Evolutionary conservation across 2,329 filamentous ascomycete species (phyloP).

Genomic region (Tolypocladium ophioglossoides): DNA sequence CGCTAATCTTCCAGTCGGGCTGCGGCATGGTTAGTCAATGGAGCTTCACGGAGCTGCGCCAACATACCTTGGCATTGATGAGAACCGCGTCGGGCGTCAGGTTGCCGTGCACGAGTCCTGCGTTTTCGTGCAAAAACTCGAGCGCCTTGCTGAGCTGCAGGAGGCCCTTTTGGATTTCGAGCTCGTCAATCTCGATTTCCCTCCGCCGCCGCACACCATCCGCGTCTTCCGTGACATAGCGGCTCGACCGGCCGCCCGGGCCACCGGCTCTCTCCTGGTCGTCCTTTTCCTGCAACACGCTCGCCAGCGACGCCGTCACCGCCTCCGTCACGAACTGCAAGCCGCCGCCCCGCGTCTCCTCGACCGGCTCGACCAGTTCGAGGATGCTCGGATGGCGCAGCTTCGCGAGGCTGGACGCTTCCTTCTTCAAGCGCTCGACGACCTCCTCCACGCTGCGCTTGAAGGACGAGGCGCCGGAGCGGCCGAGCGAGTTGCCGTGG

Average conservation of each 20-base stretch:
- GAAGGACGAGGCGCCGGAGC: constrained; percentile 47
- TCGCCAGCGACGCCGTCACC: constrained; percentile 79
- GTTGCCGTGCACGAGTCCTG: constrained; percentile 87
- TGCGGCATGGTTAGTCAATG: constrained; percentile 26
- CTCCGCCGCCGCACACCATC: constrained; percentile 62
- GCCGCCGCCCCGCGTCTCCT: constrained; percentile 84
- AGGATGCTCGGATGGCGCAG: constrained; percentile 85
- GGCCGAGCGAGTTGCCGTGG: constrained; percentile 26
- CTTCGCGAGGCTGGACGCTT: constrained; percentile 79
- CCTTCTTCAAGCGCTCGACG: constrained; percentile 80
- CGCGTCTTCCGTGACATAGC: constrained; percentile 70
- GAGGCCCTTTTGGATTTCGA: constrained; percentile 94
- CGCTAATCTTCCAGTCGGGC: constrained; percentile 98
- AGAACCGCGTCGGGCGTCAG: constrained; percentile 88
- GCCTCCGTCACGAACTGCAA: constrained; percentile 93
- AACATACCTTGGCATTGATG: constrained; percentile 76
- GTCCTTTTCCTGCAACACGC: constrained; percentile 78
- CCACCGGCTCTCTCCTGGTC: constrained; percentile 67
- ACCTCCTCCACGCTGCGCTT: constrained; percentile 84
- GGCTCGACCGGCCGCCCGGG: constrained; percentile 59
- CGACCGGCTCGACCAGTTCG: constrained; percentile 87
- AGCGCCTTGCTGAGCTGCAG: constrained; percentile 88
- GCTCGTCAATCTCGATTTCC: constrained; percentile 88
- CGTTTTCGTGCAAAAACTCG: constrained; percentile 92
- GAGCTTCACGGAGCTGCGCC: not conserved